These are phyloP conservation scores for Sarocladiaceae sp. DNA, from an alignment of 2,329 filamentous ascomycete genomes.

Conservation along the genomic window DNA sequence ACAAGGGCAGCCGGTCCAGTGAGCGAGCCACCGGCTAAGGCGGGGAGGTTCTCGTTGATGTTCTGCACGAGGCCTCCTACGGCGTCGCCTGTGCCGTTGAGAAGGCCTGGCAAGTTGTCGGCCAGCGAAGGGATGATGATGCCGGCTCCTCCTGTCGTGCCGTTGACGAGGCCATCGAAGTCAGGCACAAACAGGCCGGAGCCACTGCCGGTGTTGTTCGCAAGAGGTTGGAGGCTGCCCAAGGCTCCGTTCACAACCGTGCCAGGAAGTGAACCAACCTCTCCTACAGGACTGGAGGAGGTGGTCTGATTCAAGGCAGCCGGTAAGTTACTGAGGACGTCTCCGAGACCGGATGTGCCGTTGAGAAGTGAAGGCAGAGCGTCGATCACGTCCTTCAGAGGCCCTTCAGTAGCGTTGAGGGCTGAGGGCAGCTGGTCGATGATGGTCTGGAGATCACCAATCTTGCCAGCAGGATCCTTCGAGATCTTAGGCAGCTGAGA, in stretches of 20 bases:
- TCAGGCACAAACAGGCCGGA: background rate
- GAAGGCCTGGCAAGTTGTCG: background rate
- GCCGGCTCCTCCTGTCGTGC: background rate
- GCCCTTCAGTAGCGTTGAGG: background rate
- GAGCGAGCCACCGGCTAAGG: background rate
- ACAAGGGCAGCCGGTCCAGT: constrained; percentile 1
- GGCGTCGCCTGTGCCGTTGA: constrained; percentile 4
- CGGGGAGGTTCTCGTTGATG: background rate
- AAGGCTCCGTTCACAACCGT: background rate
- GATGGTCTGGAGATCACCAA: constrained; percentile 3
- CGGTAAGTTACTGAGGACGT: background rate
- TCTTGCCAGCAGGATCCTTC: background rate
- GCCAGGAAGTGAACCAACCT: background rate
- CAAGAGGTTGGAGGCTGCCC: background rate
- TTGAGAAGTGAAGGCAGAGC: background rate
- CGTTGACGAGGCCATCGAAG: constrained; percentile 1
- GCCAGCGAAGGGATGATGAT: constrained; percentile 4
- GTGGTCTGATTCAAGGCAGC: background rate
- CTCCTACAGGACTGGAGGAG: background rate
- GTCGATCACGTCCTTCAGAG: constrained; percentile 1
- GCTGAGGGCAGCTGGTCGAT: constrained; percentile 1
- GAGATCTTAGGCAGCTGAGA: constrained; percentile 3
- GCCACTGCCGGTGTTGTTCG: background rate
- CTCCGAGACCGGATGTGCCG: background rate
- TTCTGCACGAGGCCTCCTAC: constrained; percentile 1